phyloP scores from a whole-genome alignment of 257 asterid species.

The Solanum boliviense region DNA sequence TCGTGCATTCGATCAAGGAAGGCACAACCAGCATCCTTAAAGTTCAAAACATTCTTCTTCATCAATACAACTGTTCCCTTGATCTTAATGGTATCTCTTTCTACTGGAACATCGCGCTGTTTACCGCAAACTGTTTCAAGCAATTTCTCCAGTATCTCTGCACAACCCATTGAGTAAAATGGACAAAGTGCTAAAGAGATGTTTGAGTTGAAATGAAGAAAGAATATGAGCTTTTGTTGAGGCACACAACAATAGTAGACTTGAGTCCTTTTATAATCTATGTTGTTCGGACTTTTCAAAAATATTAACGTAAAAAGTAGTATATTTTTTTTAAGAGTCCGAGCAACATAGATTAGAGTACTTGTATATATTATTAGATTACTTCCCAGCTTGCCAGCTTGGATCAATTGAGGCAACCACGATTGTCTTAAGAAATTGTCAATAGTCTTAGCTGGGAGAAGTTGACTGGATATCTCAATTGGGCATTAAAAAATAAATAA shows the following conservation, averaged over 20 bases:
- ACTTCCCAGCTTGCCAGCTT: background rate
- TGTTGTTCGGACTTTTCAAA: background rate
- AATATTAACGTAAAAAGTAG: background rate
- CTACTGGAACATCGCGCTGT: background rate
- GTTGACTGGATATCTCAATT: background rate
- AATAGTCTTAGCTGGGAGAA: background rate
- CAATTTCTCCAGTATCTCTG: conserved; percentile 2
- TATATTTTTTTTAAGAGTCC: background rate
- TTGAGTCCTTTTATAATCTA: background rate
- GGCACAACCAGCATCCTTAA: conserved; percentile 31
- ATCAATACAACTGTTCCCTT: conserved; percentile 47
- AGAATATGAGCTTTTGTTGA: background rate
- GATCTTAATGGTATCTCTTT: conserved; percentile 14
- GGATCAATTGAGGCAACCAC: background rate
- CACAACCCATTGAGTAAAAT: background rate
- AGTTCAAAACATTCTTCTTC: conserved; percentile 58
- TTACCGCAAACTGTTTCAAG: conserved; percentile 5
- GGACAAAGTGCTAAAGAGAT: background rate
- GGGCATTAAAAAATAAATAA: background rate
- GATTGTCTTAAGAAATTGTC: background rate
- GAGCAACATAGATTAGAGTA: background rate
- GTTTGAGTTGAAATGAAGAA: background rate
- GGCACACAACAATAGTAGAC: background rate
- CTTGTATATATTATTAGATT: background rate
- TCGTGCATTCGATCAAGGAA: conserved; percentile 53